Evolutionary conservation across 495 filamentous ascomycete species (phyloP).

Genomic region (Parmelia sp.): DNA sequence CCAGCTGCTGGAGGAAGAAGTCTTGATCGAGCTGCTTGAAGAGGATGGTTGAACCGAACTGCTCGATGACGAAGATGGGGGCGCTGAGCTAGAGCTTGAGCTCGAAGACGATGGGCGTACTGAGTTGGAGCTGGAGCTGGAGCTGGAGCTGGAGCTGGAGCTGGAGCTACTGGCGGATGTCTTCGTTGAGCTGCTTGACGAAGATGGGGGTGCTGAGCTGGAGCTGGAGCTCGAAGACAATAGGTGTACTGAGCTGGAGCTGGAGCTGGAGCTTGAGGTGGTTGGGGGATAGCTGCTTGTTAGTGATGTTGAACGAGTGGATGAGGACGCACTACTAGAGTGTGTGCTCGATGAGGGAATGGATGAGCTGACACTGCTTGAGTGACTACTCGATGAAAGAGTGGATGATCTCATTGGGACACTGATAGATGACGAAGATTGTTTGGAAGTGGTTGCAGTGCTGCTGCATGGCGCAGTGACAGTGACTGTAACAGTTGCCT

Average conservation of each 20-base stretch:
- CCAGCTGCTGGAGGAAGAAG: background rate
- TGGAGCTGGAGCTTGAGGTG: background rate
- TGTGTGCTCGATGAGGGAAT: background rate
- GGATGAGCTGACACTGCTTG: background rate
- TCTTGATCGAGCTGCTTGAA: background rate
- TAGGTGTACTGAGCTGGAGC: too few relatives aligned
- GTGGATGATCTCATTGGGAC: background rate
- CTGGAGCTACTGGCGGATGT: background rate
- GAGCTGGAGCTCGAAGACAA: too few relatives aligned
- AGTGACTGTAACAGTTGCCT: background rate
- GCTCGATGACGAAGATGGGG: background rate
- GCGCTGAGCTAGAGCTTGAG: background rate
- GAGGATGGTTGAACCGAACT: background rate
- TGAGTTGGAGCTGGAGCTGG: background rate
- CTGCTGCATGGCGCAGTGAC: background rate
- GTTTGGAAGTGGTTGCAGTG: background rate
- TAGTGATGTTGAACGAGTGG: slow-evolving; percentile 3
- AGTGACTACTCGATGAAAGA: background rate
- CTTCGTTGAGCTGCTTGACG: background rate
- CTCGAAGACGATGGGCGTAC: background rate
- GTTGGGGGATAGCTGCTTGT: background rate
- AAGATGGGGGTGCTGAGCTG: background rate
- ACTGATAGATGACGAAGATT: background rate
- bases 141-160: background rate
- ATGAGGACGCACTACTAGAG: background rate